phyloP scores from a whole-genome alignment of 192 early-diverging fungal species.

The Coemansia furcata region DNA sequence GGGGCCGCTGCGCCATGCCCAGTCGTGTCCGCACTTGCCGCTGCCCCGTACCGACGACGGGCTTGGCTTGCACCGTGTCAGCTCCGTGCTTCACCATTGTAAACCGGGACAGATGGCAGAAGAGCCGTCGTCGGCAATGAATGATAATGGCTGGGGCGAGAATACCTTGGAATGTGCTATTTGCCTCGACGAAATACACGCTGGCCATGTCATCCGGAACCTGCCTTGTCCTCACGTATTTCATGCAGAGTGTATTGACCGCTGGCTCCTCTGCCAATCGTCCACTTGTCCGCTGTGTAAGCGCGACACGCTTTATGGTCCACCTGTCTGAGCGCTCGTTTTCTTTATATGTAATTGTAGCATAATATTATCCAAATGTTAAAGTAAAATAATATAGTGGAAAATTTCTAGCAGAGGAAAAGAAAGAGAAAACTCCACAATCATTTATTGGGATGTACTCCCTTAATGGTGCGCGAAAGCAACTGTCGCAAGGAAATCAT shows the following conservation, averaged over 20 bases:
- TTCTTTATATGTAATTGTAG: neutral
- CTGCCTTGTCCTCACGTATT: slow-evolving; percentile 50
- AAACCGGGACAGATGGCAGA: neutral
- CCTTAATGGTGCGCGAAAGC: too few species aligned
- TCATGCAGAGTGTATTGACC: slow-evolving; percentile 51
- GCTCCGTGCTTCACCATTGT: neutral
- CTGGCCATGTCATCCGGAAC: slow-evolving; percentile 32
- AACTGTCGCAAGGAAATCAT: too few species aligned
- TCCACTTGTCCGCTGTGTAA: slow-evolving; percentile 54
- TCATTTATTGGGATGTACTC: too few species aligned
- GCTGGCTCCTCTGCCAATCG: slow-evolving; percentile 50
- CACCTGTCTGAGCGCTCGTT: neutral
- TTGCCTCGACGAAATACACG: slow-evolving; percentile 43
- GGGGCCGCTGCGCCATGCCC: neutral
- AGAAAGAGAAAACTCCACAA: too few species aligned
- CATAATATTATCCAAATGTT: neutral
- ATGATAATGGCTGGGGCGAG: neutral
- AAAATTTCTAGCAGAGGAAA: too few species aligned
- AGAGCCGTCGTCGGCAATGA: neutral
- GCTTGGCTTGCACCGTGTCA: neutral
- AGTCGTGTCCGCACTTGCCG: slow-evolving; percentile 1
- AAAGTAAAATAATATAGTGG: too few species aligned
- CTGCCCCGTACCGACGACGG: neutral
- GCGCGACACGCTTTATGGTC: slow-evolving; percentile 26
- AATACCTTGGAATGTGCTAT: slow-evolving; percentile 37